phyloP scores from a whole-genome alignment of 2,329 filamentous ascomycete species.

The Alternaria solani region DNA sequence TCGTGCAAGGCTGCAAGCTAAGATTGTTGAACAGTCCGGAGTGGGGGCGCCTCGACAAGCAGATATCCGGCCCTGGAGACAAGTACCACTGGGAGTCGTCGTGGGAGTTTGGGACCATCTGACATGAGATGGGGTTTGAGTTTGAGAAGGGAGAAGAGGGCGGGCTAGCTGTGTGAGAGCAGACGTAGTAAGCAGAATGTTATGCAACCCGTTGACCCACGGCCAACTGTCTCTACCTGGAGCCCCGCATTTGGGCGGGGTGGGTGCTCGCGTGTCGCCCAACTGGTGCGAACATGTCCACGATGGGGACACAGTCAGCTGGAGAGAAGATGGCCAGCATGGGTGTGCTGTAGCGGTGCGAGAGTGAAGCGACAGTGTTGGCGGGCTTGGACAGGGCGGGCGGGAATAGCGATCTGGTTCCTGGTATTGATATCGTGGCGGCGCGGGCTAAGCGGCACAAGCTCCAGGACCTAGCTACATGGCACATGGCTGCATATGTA shows the following conservation, averaged over 20 bases:
- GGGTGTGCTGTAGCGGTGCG: neutral
- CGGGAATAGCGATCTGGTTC: conserved; percentile 13
- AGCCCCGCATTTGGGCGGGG: conserved; percentile 27
- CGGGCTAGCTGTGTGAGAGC: conserved; percentile 3
- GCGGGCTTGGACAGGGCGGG: conserved; percentile 1
- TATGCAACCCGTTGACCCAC: conserved; percentile 5
- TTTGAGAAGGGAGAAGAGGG: neutral
- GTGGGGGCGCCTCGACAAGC: conserved; percentile 43
- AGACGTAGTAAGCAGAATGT: conserved; percentile 13
- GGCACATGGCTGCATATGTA: conserved; percentile 26
- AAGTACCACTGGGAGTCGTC: conserved; percentile 46
- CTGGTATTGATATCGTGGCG: conserved; percentile 18
- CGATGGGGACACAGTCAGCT: neutral
- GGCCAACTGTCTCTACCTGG: conserved; percentile 14
- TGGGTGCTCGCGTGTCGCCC: conserved; percentile 11
- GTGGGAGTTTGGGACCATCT: conserved; percentile 44
- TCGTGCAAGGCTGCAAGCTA: conserved; percentile 20
- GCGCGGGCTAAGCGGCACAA: conserved; percentile 28
- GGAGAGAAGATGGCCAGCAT: neutral
- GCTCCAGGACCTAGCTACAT: conserved; percentile 24
- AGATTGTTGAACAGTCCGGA: conserved; percentile 39
- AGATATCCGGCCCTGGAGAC: conserved; percentile 42
- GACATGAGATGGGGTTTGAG: neutral
- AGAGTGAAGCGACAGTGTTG: conserved; percentile 10
- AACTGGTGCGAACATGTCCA: neutral